Conservation (phyloP, 2,329 filamentous ascomycete genomes). For the Lizonia empirigonia region DNA sequence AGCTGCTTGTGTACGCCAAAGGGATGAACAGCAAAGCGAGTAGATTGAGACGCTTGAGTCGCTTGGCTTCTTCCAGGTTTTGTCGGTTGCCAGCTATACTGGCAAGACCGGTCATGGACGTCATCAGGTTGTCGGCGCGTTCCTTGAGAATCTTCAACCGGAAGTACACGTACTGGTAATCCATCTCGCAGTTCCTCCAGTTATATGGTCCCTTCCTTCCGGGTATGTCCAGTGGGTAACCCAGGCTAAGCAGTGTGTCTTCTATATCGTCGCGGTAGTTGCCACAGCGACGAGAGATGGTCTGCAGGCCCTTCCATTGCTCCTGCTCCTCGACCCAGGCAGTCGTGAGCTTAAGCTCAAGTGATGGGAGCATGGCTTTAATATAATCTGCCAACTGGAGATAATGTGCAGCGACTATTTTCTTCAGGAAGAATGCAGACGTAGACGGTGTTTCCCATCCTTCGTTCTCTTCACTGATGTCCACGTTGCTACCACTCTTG, state of each 20-base stretch:
- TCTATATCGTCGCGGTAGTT: conserved; percentile 46
- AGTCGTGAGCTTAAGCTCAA: conserved; percentile 40
- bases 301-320: conserved; percentile 43
- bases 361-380: conserved; percentile 42
- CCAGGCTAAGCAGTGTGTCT: conserved; percentile 39
- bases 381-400: conserved; percentile 45
- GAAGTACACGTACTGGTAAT: conserved; percentile 44
- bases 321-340: conserved; percentile 44
- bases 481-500: too few species aligned
- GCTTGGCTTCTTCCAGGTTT: conserved; percentile 44
- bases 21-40: conserved; percentile 45
- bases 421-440: conserved; percentile 40
- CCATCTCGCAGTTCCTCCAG: conserved; percentile 38
- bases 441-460: conserved; percentile 31
- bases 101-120: conserved; percentile 44
- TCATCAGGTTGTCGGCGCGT: conserved; percentile 42
- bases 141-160: conserved; percentile 42
- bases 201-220: conserved; percentile 1
- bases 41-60: conserved; percentile 41
- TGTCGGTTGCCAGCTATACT: conserved; percentile 44
- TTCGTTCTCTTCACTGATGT: too few species aligned
- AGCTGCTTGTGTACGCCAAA: conserved; percentile 38
- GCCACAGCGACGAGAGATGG: conserved; percentile 42
- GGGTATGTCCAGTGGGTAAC: conserved; percentile 25
- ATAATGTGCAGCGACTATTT: conserved; percentile 43